Percentiles rank a stretch among this genome's conserved stretches.
phyloP scores from a whole-genome alignment of 2,329 filamentous ascomycete species.

The Helminthosporium solani region DNA sequence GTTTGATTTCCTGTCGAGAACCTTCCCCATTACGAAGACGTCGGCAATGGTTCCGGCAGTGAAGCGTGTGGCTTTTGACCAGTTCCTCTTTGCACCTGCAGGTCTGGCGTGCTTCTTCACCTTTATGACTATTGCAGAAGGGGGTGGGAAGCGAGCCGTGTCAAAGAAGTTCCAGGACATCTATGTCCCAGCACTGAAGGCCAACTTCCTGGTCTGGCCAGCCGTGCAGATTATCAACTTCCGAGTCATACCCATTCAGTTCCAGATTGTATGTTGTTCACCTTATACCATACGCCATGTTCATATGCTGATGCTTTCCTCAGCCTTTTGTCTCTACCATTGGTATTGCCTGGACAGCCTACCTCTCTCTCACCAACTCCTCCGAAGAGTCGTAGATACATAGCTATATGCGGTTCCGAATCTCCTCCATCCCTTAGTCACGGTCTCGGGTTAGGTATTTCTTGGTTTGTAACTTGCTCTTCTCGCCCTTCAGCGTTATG shows the following conservation, averaged over 20 bases:
- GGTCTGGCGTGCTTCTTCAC: conserved; percentile 89
- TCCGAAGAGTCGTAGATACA: conserved; percentile 63
- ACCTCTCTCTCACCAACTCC: conserved; percentile 88
- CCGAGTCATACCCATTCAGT: conserved; percentile 88
- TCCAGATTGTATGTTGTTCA: conserved; percentile 76
- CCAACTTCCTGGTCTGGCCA: conserved; percentile 94
- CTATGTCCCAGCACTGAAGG: conserved; percentile 90
- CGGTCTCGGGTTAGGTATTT: conserved; percentile 15
- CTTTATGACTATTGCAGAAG: conserved; percentile 94
- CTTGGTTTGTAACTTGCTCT: conserved; percentile 16
- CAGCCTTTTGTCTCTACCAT: conserved; percentile 94
- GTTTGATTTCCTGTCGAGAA: conserved; percentile 80
- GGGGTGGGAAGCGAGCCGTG: conserved; percentile 78
- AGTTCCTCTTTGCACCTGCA: conserved; percentile 88
- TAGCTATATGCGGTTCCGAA: neutral
- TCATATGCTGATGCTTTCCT: conserved; percentile 9
- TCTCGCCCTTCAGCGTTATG: conserved; percentile 21
- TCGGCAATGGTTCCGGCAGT: conserved; percentile 74
- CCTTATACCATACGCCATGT: too few relatives aligned
- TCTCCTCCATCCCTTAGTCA: conserved; percentile 12
- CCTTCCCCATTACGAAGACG: conserved; percentile 82
- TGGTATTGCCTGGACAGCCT: conserved; percentile 97
- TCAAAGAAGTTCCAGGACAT: conserved; percentile 86
- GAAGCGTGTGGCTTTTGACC: conserved; percentile 89
- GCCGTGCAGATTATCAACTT: conserved; percentile 97